Evolutionary conservation across 805 yeast species (phyloP).

Genomic region (Alloascoidea hylecoeti): DNA sequence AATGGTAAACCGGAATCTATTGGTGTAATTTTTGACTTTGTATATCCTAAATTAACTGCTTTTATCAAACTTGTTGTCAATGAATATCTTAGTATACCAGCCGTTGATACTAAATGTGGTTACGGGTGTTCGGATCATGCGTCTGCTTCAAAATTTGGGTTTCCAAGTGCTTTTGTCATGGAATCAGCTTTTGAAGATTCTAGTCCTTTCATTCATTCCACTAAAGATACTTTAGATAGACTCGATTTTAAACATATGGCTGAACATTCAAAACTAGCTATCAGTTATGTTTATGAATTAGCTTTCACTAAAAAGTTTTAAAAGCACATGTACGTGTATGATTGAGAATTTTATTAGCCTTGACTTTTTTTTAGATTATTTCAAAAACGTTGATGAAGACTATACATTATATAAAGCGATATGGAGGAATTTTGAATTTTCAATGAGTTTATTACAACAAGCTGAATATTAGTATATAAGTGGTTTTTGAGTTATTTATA

Average conservation of each 20-base stretch:
- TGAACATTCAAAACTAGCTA: constrained; percentile 66
- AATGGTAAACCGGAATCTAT: constrained; percentile 45
- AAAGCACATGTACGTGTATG: neutral
- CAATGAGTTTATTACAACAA: no score
- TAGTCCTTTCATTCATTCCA: constrained; percentile 63
- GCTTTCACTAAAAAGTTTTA: constrained; percentile 23
- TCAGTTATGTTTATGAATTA: constrained; percentile 65
- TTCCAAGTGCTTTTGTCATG: constrained; percentile 70
- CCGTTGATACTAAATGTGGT: constrained; percentile 69
- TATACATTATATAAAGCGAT: no score
- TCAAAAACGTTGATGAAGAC: no score
- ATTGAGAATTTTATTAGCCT: no score
- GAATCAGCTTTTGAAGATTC: constrained; percentile 58
- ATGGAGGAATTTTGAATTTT: no score
- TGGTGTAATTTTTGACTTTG: constrained; percentile 71
- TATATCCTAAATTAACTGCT: constrained; percentile 35
- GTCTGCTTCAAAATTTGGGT: constrained; percentile 71
- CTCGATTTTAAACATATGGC: constrained; percentile 66
- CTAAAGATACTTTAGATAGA: constrained; percentile 69
- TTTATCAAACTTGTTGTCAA: constrained; percentile 50
- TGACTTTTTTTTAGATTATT: no score
- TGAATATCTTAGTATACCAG: constrained; percentile 52
- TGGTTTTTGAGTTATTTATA: no score
- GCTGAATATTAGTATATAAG: no score
- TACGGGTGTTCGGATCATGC: constrained; percentile 93